Conservation (phyloP, 2,329 filamentous ascomycete genomes). For the Colletotrichum cordylinicola region DNA sequence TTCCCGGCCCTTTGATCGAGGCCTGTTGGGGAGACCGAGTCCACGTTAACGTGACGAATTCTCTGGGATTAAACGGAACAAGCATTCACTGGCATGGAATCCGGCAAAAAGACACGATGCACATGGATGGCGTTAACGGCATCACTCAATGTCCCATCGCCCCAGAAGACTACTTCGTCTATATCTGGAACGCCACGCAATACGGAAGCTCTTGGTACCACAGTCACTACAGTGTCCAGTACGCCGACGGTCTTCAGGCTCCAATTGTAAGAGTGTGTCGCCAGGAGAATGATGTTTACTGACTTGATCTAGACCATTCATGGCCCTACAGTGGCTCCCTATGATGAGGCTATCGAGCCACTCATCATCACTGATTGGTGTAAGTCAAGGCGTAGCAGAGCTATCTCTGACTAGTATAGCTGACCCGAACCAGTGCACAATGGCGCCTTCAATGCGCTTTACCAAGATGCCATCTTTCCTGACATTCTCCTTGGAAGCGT, state of each 20-base stretch:
- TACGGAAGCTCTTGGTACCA: conserved; percentile 48
- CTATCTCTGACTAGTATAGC: neutral
- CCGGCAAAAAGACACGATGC: conserved; percentile 39
- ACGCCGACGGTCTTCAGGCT: conserved; percentile 59
- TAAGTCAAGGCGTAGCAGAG: neutral
- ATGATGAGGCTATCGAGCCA: conserved; percentile 20
- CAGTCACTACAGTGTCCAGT: conserved; percentile 44
- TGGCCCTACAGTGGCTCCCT: conserved; percentile 16
- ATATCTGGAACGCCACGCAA: conserved; percentile 37
- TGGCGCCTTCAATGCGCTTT: neutral
- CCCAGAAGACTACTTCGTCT: conserved; percentile 40
- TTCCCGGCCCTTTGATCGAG: conserved; percentile 33
- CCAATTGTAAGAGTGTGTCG: conserved; percentile 46
- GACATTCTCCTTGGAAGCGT: neutral
- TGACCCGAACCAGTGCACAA: neutral
- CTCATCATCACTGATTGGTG: conserved; percentile 24
- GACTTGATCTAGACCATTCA: conserved; percentile 17
- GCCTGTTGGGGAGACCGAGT: conserved; percentile 33
- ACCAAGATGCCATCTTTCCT: neutral
- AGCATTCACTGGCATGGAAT: conserved; percentile 61
- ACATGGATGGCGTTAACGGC: conserved; percentile 34
- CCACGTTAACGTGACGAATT: conserved; percentile 69
- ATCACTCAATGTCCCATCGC: conserved; percentile 59
- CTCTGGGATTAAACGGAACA: conserved; percentile 48
- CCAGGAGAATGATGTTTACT: neutral